phyloP scores from a whole-genome alignment of 2,329 filamentous ascomycete genomes.

The Corinectria fuckeliana region DNA sequence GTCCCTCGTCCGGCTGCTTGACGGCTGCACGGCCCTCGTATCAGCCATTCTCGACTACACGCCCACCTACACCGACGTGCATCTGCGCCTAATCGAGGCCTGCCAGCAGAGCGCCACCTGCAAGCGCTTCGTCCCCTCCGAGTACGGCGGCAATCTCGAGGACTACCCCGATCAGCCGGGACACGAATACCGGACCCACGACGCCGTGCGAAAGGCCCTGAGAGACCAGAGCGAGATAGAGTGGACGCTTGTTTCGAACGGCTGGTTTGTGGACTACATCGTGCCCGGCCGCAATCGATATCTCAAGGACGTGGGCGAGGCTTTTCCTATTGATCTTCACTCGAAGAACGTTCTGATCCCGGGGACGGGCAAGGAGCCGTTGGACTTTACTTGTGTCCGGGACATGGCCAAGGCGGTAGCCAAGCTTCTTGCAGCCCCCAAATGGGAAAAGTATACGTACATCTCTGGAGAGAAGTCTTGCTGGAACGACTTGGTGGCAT shows the following conservation, averaged over 20 bases:
- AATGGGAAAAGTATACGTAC: neutral
- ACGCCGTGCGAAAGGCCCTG: conserved; percentile 5
- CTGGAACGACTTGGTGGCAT: neutral
- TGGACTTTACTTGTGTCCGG: neutral
- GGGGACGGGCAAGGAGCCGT: neutral
- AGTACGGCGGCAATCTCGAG: conserved; percentile 19
- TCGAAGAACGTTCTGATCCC: neutral
- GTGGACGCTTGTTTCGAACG: conserved; percentile 22
- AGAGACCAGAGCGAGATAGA: conserved; percentile 16
- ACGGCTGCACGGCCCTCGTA: conserved; percentile 13
- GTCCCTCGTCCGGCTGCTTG: neutral
- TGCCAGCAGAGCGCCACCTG: conserved; percentile 15
- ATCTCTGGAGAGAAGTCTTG: neutral
- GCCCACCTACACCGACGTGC: conserved; percentile 13
- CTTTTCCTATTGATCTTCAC: neutral
- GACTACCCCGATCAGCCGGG: conserved; percentile 26
- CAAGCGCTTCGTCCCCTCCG: conserved; percentile 27
- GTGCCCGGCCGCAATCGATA: neutral
- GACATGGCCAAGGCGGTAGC: neutral
- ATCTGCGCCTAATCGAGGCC: conserved; percentile 24
- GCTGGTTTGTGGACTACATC: conserved; percentile 24
- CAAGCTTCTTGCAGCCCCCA: neutral
- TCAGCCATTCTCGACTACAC: conserved; percentile 24
- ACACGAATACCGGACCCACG: conserved; percentile 16
- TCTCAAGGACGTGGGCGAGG: neutral